Base-by-base conservation (phyloP, 352 stramenopile genomes). In the Phytophthora ohioensis region DNA sequence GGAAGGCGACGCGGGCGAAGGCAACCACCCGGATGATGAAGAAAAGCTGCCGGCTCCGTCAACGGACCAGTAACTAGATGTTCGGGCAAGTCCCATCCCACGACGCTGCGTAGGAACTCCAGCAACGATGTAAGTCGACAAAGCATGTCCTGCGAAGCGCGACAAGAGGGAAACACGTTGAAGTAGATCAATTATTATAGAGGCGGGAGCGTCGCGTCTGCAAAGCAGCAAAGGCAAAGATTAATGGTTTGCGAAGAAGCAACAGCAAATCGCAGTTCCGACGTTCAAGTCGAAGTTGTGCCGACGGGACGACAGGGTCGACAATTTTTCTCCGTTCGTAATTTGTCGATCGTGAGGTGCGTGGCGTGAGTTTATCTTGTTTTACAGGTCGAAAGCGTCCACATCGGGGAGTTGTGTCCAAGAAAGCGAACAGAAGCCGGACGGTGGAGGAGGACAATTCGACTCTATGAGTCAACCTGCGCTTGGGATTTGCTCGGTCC, bases 21-120 rank as follows among this genome's bases (percentile, higher is more conserved):
- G 36, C 34, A 51, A 13, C 30, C 34, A 57, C 27, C 42, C 49
- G 30, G 67, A 76, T 36, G 67, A 73, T 13, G 67, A 79, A 45
- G 67, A 79, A 46, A 79, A 76, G 48, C 67, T 55, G 10, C 32
- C 38, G 32, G 49, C 49, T n/a, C 66, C 53, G 42, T 53, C 53
- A 12, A 53, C 47, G n/a, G 34, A 64, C 32, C 53, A 66, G 27
- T 78, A 65, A 62, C 43, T 32, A 48, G 52, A 55, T 66, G 56
- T 62, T 67, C 46, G 38, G 31, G 27, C 57, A 52, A 69, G 61
- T 73, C 69, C 52, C 32, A 69, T 73, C 69, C 52, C 32, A 48
- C 31, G 21, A 59, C 54, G 36, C 17, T 38, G 17, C 34, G 41
- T 39, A 48, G 43, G 57, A 68, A 47, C 21, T 27, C 21, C 21